These are phyloP conservation scores for Anisodus tanguticus DNA, from an alignment of 257 asterid species.

Conservation along the genomic window DNA sequence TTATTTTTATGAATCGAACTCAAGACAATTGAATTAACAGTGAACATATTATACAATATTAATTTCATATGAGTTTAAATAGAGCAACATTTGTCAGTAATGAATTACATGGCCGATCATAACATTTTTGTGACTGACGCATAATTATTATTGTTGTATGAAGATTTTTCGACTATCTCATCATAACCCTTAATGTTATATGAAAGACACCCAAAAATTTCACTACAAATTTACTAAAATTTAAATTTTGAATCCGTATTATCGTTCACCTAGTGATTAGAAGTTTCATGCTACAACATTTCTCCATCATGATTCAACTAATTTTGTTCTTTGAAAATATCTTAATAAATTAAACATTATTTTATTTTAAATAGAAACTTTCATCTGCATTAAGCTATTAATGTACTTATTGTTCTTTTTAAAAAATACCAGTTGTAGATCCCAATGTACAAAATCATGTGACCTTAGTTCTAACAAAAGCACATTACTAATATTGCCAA, in stretches of 20 bases:
- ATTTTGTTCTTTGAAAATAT: background rate
- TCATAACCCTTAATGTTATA: no score
- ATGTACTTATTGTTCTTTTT: background rate
- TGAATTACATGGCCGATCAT: background rate
- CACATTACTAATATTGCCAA: conserved; percentile 29
- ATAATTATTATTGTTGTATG: no score
- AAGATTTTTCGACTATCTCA: no score
- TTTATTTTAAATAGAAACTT: background rate
- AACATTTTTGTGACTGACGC: no score
- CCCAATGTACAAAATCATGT: conserved; percentile 55
- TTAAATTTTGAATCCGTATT: background rate
- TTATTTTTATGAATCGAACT: background rate
- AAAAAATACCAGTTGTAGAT: conserved; percentile 40
- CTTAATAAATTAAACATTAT: background rate
- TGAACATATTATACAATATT: background rate
- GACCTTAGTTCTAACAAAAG: conserved; percentile 41
- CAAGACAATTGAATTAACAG: background rate
- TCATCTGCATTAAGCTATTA: background rate
- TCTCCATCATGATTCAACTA: background rate
- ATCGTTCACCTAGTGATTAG: background rate
- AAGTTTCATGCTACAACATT: conserved; percentile 8
- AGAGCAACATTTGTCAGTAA: background rate
- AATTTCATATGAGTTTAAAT: background rate
- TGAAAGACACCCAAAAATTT: no score
- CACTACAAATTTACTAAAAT: background rate